phyloP scores from a whole-genome alignment of 148 eudicot species.

The Polygonum aviculare region DNA sequence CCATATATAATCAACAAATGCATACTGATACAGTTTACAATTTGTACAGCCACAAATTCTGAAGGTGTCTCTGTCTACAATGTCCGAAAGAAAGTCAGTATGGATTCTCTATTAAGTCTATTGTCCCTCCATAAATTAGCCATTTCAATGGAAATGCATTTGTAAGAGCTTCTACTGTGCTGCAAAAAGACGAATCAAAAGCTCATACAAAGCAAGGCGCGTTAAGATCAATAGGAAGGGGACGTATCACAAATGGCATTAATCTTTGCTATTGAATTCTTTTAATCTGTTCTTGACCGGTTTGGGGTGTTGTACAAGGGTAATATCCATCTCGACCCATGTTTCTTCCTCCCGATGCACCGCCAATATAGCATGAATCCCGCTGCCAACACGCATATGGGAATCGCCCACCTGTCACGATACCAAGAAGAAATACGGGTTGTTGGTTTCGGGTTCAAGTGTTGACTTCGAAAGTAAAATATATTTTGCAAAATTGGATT shows the following conservation, averaged over 20 bases:
- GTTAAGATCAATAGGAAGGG: background rate
- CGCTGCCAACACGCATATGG: constrained; percentile 37
- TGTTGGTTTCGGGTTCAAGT: background rate
- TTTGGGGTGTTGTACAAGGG: constrained; percentile 58
- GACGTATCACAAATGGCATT: background rate
- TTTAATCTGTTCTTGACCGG: constrained; percentile 64
- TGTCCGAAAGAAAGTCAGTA: background rate
- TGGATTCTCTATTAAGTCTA: background rate
- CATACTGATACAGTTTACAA: constrained; percentile 1
- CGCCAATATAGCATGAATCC: constrained; percentile 76
- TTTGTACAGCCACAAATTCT: background rate
- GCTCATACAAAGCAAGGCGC: constrained; percentile 1
- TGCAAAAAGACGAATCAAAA: constrained; percentile 5
- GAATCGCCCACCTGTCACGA: constrained; percentile 84
- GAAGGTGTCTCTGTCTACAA: background rate
- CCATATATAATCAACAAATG: background rate
- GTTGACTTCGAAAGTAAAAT: background rate
- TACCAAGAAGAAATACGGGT: background rate
- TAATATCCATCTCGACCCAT: constrained; percentile 48
- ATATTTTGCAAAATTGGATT: background rate
- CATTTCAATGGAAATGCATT: constrained; percentile 2
- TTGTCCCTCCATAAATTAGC: background rate
- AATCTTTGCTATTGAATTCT: background rate
- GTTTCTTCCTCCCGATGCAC: constrained; percentile 72
- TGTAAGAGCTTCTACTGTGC: background rate